phyloP scores from a whole-genome alignment of 768 basidiomycete genomes.

The Rhodotorula babjevae region DNA sequence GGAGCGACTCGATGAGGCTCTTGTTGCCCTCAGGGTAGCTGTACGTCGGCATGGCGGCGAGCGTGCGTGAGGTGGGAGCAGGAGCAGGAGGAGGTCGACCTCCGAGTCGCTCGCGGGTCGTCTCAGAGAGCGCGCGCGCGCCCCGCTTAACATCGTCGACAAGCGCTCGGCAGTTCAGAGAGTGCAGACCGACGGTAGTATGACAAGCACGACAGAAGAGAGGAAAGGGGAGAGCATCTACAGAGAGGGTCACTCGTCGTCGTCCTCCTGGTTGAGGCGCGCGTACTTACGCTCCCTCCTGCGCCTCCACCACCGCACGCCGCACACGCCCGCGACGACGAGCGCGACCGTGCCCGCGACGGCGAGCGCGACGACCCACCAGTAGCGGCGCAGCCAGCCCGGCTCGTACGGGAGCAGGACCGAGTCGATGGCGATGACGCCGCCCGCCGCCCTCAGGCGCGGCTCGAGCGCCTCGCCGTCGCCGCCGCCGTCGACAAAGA shows the following conservation, averaged over 20 bases:
- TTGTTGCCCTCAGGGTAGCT: constrained; percentile 45
- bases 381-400: constrained; percentile 74
- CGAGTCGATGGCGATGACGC: constrained; percentile 80
- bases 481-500: constrained; percentile 42
- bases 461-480: constrained; percentile 60
- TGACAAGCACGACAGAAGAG: background rate
- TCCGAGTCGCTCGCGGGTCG: too few species aligned
- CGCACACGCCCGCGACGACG: background rate
- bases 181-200: background rate
- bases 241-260: constrained; percentile 19
- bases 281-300: constrained; percentile 22
- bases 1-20: constrained; percentile 43
- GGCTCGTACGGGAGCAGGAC: constrained; percentile 81
- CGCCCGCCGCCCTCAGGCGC: constrained; percentile 59
- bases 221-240: background rate
- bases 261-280: constrained; percentile 21
- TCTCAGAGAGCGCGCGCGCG: too few species aligned
- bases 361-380: constrained; percentile 44
- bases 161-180: too few species aligned
- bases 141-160: too few species aligned
- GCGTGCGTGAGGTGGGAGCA: background rate
- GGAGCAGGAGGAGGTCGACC: background rate
- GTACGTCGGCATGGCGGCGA: constrained; percentile 1
- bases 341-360: background rate
- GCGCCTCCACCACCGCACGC: constrained; percentile 1